These are phyloP conservation scores for Dianthus caryophyllus DNA, from an alignment of 148 eudicot genomes.

Conservation along the genomic window DNA sequence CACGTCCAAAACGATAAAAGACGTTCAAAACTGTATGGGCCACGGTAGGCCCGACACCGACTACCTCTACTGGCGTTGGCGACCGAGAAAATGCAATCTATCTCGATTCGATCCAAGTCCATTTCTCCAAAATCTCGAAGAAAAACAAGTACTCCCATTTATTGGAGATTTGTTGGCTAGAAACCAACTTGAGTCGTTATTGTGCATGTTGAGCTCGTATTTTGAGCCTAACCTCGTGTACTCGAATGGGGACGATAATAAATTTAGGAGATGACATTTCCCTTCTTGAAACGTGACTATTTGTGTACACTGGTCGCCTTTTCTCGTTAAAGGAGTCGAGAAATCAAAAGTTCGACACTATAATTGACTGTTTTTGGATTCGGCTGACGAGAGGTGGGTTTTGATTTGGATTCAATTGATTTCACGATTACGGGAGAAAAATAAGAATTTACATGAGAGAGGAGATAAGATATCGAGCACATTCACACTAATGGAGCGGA, in stretches of 20 bases:
- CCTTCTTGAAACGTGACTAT: slow-evolving; percentile 49
- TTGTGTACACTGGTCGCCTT: slow-evolving; percentile 85
- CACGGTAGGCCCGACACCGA: slow-evolving; percentile 69
- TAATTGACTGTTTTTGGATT: slow-evolving; percentile 54
- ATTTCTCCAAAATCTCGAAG: slow-evolving; percentile 42
- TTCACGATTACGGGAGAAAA: no score
- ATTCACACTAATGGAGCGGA: no score
- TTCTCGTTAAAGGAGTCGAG: slow-evolving; percentile 68
- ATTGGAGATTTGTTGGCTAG: slow-evolving; percentile 94
- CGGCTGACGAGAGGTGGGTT: slow-evolving; percentile 71
- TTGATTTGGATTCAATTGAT: slow-evolving; percentile 59
- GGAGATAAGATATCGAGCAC: no score
- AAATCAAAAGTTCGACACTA: slow-evolving; percentile 34
- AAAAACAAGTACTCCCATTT: slow-evolving; percentile 78
- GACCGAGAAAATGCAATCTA: slow-evolving; percentile 54
- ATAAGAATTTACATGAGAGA: no score
- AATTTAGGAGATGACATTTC: slow-evolving; percentile 69
- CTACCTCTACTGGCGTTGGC: slow-evolving; percentile 82
- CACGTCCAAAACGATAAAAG: slow-evolving; percentile 66
- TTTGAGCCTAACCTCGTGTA: slow-evolving; percentile 53
- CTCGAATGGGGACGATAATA: slow-evolving; percentile 54
- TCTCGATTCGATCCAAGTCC: slow-evolving; percentile 59
- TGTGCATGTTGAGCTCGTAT: slow-evolving; percentile 62
- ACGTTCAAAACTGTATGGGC: slow-evolving; percentile 74
- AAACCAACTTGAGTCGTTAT: slow-evolving; percentile 81